These are phyloP conservation scores for Ilyonectria mors-panacis DNA, from an alignment of 2,329 filamentous ascomycete genomes.

Conservation along the genomic window DNA sequence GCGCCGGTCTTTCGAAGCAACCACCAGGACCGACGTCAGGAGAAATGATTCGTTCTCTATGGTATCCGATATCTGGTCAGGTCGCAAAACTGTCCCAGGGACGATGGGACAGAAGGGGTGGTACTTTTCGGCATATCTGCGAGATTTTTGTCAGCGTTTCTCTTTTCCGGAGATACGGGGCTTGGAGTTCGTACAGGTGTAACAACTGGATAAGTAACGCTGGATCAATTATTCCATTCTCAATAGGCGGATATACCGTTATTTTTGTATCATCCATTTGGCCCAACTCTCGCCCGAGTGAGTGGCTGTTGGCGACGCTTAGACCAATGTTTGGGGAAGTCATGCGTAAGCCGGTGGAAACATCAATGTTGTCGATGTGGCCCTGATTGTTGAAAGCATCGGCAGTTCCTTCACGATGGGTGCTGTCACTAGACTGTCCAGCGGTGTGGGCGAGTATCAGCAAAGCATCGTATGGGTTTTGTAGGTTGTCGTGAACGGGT, in stretches of 20 bases:
- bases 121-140: slow-evolving; percentile 17
- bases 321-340: not conserved
- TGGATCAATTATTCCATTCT: slow-evolving; percentile 16
- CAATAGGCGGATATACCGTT: slow-evolving; percentile 12
- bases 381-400: not conserved
- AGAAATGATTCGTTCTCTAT: slow-evolving; percentile 28
- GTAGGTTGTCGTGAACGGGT: slow-evolving; percentile 16
- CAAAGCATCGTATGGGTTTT: slow-evolving; percentile 19
- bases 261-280: slow-evolving; percentile 16
- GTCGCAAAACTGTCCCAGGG: slow-evolving; percentile 13
- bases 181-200: not conserved
- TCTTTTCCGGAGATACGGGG: not conserved
- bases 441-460: slow-evolving; percentile 23
- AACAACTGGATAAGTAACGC: slow-evolving; percentile 11
- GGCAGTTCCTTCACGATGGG: not conserved
- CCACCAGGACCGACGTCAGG: slow-evolving; percentile 24
- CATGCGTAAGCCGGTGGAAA: not conserved
- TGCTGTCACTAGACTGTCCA: slow-evolving; percentile 2
- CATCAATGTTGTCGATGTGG: not conserved
- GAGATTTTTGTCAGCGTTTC: not conserved
- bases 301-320: not conserved
- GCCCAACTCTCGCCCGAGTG: not conserved
- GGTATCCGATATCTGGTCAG: slow-evolving; percentile 23
- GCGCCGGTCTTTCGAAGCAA: slow-evolving; percentile 28
- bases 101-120: slow-evolving; percentile 19